Base-by-base conservation (phyloP, 352 stramenopile species). In the Elongisporangium prolatum region DNA sequence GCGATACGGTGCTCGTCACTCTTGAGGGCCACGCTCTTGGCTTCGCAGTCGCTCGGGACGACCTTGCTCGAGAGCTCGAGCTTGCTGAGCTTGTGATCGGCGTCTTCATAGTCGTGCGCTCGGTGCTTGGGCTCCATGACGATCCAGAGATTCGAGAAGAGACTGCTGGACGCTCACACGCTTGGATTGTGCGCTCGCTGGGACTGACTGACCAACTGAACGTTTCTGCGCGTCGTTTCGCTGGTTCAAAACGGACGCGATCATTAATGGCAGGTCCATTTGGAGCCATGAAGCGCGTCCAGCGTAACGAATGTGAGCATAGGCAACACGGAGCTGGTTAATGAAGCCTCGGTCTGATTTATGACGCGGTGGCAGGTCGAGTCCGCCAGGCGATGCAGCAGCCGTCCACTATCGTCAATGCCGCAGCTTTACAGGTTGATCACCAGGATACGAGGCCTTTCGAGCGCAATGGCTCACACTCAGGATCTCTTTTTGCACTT, bases 51-150 rank as follows among this genome's bases (percentile, higher is more conserved):
- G 57, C 56, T 74, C 72, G 20, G 65, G 63, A 1, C 76, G 65
- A 9, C 88, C 18, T 83, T 75, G 21, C 63, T 69, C 37, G 68
- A 66, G 48, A 88, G 68, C 71, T 90, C 88, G 20, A 87, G 59
- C 24, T 80, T 75, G 66, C 72, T 79, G 61, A 88, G 74, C 72
- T 90, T 90, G 67, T 75, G 84, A 11, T 72, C 61, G 25, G 86
- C 48, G 38, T 88, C 78, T 28, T 87, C 76, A 50, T 40, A 40
- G 28, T 87, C 77, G 52, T 74, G 67, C 22, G 86, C 65, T 48
- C 65, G 65, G 50, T 69, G 71, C 59, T 90, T 90, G 6, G 80
- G 77, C 66, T 90, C 80, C 80, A 90, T 90, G 28, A 10, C n/a
- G 13, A 20, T 20, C 18, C 14, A 9, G 21, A 52, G n/a, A 25